Conservation (phyloP, 345 rosid species). For the Eucalyptus regnans region DNA sequence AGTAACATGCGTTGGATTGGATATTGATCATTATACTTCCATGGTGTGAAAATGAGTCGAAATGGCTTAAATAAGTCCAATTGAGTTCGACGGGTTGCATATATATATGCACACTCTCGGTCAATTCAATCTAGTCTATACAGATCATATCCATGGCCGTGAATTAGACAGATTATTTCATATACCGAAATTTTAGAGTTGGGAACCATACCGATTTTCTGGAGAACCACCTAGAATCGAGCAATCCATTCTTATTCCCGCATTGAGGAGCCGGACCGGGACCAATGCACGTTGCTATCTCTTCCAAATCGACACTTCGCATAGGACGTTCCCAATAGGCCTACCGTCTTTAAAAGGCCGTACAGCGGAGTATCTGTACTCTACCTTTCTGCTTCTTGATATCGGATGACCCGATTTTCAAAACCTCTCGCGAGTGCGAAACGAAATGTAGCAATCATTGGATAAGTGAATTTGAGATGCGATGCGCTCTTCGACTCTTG, state of each 20-base stretch:
- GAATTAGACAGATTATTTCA: too few species aligned
- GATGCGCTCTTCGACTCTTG: neutral
- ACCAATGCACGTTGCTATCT: neutral
- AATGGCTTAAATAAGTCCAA: too few species aligned
- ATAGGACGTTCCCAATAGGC: neutral
- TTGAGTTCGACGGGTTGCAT: accelerated
- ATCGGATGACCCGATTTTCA: neutral
- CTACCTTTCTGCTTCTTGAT: neutral
- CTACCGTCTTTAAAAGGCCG: neutral
- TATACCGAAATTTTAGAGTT: too few species aligned
- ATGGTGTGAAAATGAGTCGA: too few species aligned
- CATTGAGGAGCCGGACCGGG: neutral
- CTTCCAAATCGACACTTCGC: neutral
- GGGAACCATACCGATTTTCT: neutral
- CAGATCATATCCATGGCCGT: accelerated
- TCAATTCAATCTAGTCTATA: accelerated
- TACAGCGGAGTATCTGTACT: neutral
- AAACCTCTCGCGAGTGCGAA: accelerated
- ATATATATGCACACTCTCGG: too few species aligned
- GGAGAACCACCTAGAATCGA: neutral
- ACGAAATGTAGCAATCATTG: neutral
- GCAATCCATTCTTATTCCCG: accelerated
- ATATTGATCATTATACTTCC: too few species aligned
- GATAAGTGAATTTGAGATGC: neutral
- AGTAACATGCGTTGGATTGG: too few species aligned